Evolutionary conservation across 202 grass and related monocot species (phyloP), one percentile per base, ranked within the genome.

Genomic region (Sporobolus alterniflorus): DNA sequence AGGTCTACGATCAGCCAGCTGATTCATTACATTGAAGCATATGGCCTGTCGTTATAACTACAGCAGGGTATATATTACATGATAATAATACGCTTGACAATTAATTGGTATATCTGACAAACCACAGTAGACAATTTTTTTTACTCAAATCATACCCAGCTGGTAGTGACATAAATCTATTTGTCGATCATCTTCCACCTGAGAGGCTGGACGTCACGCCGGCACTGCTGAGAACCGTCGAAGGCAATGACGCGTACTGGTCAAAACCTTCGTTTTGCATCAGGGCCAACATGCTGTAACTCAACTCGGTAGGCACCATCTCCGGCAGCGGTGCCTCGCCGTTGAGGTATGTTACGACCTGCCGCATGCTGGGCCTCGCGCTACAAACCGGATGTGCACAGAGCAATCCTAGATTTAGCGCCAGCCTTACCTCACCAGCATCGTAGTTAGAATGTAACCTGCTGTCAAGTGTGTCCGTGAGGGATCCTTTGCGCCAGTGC

Each of bases 281-380:
- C 9, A 76, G 1, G 17, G 43, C 44, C 5, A 87, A 16, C 46
- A 64, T 65, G 28, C 36, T 76, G 7, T 60, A 84, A 3, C 80
- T 71, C 7, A 84, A n/a, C 50, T 91, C 46, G 20, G 76, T 74
- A 0, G 81, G 71, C 11, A 39, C 71, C 36, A 84, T 10, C 64
- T 91, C 84, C 0, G 89, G 81, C 1, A 84, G 89, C 52, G 70
- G 70, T 16, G 4, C 36, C 3, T 49, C 70, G 0, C 81, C 75
- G 0, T 87, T 50, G 14, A 91, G 85, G 40, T 77, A 91, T 34
- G 71, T 44, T 57, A 87, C 14, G n/a, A 87, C 76, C 39, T 76
- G 75, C 24, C 64, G 64, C 89, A 91, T 91, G 25, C 7, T 84
- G 1, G 85, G 89, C 71, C 89, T 80, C 62, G 21, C n/a, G 6